Evolutionary conservation across 2,329 filamentous ascomycete species (phyloP), one percentile per base, ranked within the genome.

Genomic region (Albifimbria verrucaria): DNA sequence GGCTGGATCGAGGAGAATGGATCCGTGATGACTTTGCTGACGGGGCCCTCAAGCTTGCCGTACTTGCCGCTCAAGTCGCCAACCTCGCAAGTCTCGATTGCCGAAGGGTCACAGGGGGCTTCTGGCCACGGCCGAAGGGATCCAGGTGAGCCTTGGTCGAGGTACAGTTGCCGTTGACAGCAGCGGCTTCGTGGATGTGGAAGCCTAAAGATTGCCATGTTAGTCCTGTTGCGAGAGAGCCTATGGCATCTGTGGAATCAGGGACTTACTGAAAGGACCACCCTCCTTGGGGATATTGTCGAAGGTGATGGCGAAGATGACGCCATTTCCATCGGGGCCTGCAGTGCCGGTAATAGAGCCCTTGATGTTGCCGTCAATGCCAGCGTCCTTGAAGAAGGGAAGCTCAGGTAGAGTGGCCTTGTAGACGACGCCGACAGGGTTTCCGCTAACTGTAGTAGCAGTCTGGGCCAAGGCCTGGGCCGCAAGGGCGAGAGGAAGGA

Each of bases 41-140:
- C 85, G 12, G 77, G 72, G 57, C 78, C 76, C 24, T 69, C 75
- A 62, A 89, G 80, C 55, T 77, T 77, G 56, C 88, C 88, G 62
- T 87, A 75, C 74, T 93, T 93, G 65, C 89, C 89, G 61, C 82
- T 81, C 52, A 92, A 76, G 67, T 93, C 89, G 58, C 90, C 89
- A 11, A 89, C 82, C 71, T 93, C 83, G 74, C 89, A 94, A 10
- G 82, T 85, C 56, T 80, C 70, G 7, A 86, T 86, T 7, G 72
- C 65, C 10, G 66, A 60, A 11, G 71, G 36, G 63, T 90, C 76
- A 71, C 89, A 93, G 78, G 62, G 4, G 84, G 75, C 2, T 69
- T 70, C 64, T 90, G 83, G 57, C 83, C 83, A 49, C 87, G 85
- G 48, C 77, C 66, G 67, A 79, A 89, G 18, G 89, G 89, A 64